Base-by-base conservation (phyloP, 345 rosid genomes). In the Hevea brasiliensis region DNA sequence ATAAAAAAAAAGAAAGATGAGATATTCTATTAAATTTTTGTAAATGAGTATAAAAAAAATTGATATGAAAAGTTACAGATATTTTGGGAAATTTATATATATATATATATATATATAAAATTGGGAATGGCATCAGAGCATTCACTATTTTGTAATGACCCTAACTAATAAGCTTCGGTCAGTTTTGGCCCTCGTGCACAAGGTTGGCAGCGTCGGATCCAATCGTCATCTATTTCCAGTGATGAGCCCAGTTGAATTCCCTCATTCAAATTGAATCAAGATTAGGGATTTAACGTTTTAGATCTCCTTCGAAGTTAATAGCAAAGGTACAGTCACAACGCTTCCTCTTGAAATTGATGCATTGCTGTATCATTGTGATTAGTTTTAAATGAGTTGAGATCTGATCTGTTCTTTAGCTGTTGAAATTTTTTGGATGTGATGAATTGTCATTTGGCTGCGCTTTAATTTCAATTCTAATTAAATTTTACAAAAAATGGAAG, bases 121-220 rank as follows among this genome's bases (percentile, higher is more conserved):
- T n/a, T n/a, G n/a, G n/a, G n/a, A n/a, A n/a, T n/a, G n/a, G n/a
- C n/a, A n/a, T n/a, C n/a, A n/a, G n/a, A n/a, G n/a, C n/a, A n/a
- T n/a, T n/a, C n/a, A n/a, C n/a, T n/a, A n/a, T n/a, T n/a, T n/a
- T n/a, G n/a, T n/a, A n/a, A n/a, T n/a, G n/a, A n/a, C n/a, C n/a
- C n/a, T n/a, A n/a, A n/a, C n/a, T n/a, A n/a, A n/a, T n/a, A n/a
- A n/a, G n/a, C n/a, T n/a, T n/a, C n/a, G n/a, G n/a, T n/a, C n/a
- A n/a, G n/a, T n/a, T 40, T 21, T 10, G 53, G 29, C 67, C 32
- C 32, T 64, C 67, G 45, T 29, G 67, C 67, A 51, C 51, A 32
- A 61, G 42, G 37, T 32, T n/a, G 13, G 17, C 67, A 10, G 17
- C 14, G 18, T 48, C 32, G 11, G 67, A 64, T 64, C 51, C 47